A percentile compares a stretch with the other conserved stretches of the same genome.
Evolutionary conservation across 2,329 filamentous ascomycete genomes (phyloP).

Genomic region (Neonectria hederae): DNA sequence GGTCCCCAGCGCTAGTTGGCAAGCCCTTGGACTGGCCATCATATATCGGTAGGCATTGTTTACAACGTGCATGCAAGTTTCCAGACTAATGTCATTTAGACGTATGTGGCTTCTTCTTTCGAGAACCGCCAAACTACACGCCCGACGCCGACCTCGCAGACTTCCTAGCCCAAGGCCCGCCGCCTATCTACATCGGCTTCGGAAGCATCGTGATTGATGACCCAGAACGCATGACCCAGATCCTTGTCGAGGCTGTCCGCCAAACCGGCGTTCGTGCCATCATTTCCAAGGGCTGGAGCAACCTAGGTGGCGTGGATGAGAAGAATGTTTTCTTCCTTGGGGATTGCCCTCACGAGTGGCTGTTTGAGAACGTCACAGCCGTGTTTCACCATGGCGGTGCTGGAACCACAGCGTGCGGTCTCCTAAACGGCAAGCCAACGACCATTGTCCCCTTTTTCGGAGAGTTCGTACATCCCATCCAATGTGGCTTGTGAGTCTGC

Average conservation of each 20-base stretch:
- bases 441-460: constrained; percentile 82
- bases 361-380: constrained; percentile 71
- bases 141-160: constrained; percentile 62
- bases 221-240: constrained; percentile 69
- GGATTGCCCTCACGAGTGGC: constrained; percentile 78
- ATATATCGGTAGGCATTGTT: constrained; percentile 59
- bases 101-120: constrained; percentile 73
- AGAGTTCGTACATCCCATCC: constrained; percentile 25
- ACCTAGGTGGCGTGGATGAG: constrained; percentile 66
- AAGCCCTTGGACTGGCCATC: constrained; percentile 73
- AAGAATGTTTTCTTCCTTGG: constrained; percentile 74
- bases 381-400: constrained; percentile 79
- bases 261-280: constrained; percentile 71
- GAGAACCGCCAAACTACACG: constrained; percentile 63
- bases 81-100: constrained; percentile 24
- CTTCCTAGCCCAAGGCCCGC: constrained; percentile 65
- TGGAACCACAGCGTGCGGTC: constrained; percentile 75
- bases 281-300: constrained; percentile 78
- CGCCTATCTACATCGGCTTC: constrained; percentile 77
- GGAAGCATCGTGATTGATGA: constrained; percentile 78
- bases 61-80: too few relatives aligned
- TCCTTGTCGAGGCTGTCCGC: constrained; percentile 73
- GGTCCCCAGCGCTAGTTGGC: constrained; percentile 73
- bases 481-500: neutral
- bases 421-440: constrained; percentile 73